phyloP scores from a whole-genome alignment of 768 basidiomycete genomes.

The Suillus alpinus region DNA sequence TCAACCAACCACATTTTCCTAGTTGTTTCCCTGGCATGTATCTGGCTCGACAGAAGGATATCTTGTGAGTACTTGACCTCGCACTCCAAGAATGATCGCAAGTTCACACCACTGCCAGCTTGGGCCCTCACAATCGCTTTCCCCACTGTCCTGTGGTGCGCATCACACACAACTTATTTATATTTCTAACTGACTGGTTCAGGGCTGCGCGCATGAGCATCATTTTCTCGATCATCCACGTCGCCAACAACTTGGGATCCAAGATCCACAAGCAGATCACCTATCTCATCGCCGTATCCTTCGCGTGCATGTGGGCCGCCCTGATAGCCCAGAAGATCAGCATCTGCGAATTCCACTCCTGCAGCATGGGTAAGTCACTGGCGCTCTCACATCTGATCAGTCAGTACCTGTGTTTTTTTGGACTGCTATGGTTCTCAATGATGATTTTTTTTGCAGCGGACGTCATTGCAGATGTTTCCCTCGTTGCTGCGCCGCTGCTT shows the following conservation, averaged over 20 bases:
- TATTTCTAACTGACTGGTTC: neutral
- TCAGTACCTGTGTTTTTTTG: constrained; percentile 7
- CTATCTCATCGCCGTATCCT: constrained; percentile 10
- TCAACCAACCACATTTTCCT: neutral
- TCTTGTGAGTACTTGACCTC: constrained; percentile 7
- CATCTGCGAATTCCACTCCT: constrained; percentile 6
- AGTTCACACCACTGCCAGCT: neutral
- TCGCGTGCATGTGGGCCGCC: constrained; percentile 24
- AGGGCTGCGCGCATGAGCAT: constrained; percentile 27
- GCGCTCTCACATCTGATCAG: constrained; percentile 22
- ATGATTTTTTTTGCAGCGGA: constrained; percentile 15
- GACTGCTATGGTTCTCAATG: neutral
- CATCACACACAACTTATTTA: neutral
- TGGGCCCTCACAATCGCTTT: constrained; percentile 17
- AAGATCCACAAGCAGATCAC: constrained; percentile 7
- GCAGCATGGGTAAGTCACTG: constrained; percentile 1
- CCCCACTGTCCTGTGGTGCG: constrained; percentile 21
- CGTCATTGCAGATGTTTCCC: constrained; percentile 14
- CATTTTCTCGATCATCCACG: constrained; percentile 20
- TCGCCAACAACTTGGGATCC: constrained; percentile 9
- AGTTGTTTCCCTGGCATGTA: constrained; percentile 9
- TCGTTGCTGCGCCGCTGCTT: constrained; percentile 18
- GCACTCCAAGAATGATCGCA: neutral
- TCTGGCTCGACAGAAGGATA: constrained; percentile 4
- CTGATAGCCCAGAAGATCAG: constrained; percentile 14